Evolutionary conservation across 331 rosid genomes (phyloP), one percentile per base, ranked within the genome.

Genomic region (Acacia pycnantha): DNA sequence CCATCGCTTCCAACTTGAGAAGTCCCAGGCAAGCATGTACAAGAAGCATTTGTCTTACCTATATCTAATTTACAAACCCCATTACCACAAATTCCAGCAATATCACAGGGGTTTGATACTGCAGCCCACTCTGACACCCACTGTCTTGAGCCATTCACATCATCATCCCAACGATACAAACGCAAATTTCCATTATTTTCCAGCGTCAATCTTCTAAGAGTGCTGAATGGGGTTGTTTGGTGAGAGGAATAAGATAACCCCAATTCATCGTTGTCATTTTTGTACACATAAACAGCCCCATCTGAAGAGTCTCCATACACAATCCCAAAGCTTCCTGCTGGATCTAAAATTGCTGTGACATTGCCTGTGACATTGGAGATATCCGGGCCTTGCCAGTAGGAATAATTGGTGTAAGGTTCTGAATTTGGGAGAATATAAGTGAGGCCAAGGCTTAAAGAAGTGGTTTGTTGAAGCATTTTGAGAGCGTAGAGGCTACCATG

Each of bases 91-190:
- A 90, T 88, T 70, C 98, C 99, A 50, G 98, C 97, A 80, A 95
- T 92, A 69, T 84, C 96, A 81, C 99, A 95, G 24, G 99, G 97
- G 56, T 89, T 95, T 24, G 96, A 90, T 19, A 93, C 93, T 37
- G 99, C 94, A 62, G 99, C 98, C 98, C 99, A 95, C 62, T 95
- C 94, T 33, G 99, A 77, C 19, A 95, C 89, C 99, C 99, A 93
- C 74, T 92, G 94, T 21, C 89, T 90, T 1, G 97, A 88, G 0
- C 99, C 98, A 51, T 92, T 95, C 37, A 93, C 83, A 54, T 95
- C 90, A 72, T 90, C 85, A 9, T 92, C 98, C 99, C 99, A 95
- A 29, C 89, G 88, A 61, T 92, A 95, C 81, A 93, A 75, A 2
- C 97, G 84, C 77, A 95, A 48, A 72, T 95, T 95, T 24, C 98